Evolutionary conservation across 805 yeast species (phyloP).

Genomic region (Myxozyma neotropica): DNA sequence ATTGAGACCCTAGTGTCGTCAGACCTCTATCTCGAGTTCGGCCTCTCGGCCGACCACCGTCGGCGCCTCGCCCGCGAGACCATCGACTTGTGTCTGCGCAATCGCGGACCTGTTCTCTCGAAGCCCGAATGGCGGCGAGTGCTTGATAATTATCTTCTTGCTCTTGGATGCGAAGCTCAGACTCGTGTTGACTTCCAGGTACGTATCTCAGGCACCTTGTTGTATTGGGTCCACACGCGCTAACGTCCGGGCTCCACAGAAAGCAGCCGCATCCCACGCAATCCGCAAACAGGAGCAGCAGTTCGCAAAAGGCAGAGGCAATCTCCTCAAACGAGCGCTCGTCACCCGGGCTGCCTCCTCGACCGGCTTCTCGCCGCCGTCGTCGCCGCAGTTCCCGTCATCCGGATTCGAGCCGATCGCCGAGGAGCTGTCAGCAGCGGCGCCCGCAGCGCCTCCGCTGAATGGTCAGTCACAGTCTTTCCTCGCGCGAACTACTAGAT

Average conservation of each 20-base stretch:
- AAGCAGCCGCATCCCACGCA: slow-evolving; percentile 26
- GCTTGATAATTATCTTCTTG: slow-evolving; percentile 67
- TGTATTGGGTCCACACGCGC: neutral
- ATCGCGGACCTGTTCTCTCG: slow-evolving; percentile 34
- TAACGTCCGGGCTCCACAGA: slow-evolving; percentile 31
- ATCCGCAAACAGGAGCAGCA: slow-evolving; percentile 43
- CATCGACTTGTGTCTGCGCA: slow-evolving; percentile 52
- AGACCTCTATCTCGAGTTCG: slow-evolving; percentile 68
- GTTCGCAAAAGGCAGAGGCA: slow-evolving; percentile 9
- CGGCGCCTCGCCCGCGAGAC: slow-evolving; percentile 64
- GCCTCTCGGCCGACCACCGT: slow-evolving; percentile 56
- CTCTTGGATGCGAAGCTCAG: slow-evolving; percentile 70
- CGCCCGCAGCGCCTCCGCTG: too few species aligned
- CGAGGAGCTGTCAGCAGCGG: neutral
- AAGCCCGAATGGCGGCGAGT: slow-evolving; percentile 72
- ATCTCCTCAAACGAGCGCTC: slow-evolving; percentile 18
- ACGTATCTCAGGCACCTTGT: neutral
- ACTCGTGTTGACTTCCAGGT: slow-evolving; percentile 62
- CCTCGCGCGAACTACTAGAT: slow-evolving; percentile 8
- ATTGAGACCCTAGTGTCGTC: slow-evolving; percentile 55
- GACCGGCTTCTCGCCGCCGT: neutral
- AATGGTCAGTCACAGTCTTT: slow-evolving; percentile 8
- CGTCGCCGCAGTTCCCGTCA: slow-evolving; percentile 1
- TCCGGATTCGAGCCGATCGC: neutral
- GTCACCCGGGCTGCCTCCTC: slow-evolving; percentile 17